Evolutionary conservation across 305 asterid species (phyloP), one percentile per base, ranked within the genome.

Genomic region (Solanum hybrid): DNA sequence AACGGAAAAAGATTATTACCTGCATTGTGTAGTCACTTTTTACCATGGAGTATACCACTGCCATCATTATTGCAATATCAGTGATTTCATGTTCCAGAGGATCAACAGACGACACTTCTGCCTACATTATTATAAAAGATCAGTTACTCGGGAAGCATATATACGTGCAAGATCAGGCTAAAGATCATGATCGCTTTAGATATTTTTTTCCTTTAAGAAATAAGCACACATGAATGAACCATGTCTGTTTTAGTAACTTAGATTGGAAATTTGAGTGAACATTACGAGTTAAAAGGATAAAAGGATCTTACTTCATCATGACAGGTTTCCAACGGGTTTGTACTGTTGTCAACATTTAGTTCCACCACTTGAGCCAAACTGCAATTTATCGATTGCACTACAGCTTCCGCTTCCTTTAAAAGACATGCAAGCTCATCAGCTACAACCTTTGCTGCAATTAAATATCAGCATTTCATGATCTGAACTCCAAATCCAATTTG

Each of bases 11-110:
- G 45, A 79, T 36, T 14, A 71, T 76, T 92, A 97, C 99, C 99
- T 96, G 98, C 99, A 97, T 97, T 45, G 86, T 85, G 92, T 91
- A 95, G 90, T 97, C 99, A 92, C 92, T 93, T 91, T 94, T 94
- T 86, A 95, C 90, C 99, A 96, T 97, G 89, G 93, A 90, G 91
- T 91, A 95, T 17, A 95, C 72, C 51, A 91, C 79, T 79, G 96
- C 98, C 96, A 95, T 95, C 92, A 92, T 87, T 87, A 90, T 82
- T 29, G 98, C 98, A 91, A 92, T 94, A 90, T 95, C 94, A 66
- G 91, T 89, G 10, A 90, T 90, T 91, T 91, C 91, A 38, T 91
- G 93, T 91, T 94, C 92, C 76, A 91, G 89, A 92, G 87, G 88
- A 91, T 88, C 88, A 32, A 92, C 24, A 38, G 80, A 73, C 1